Evolutionary conservation across 305 asterid genomes (phyloP).

Genomic region (Fraxinus dipetala): DNA sequence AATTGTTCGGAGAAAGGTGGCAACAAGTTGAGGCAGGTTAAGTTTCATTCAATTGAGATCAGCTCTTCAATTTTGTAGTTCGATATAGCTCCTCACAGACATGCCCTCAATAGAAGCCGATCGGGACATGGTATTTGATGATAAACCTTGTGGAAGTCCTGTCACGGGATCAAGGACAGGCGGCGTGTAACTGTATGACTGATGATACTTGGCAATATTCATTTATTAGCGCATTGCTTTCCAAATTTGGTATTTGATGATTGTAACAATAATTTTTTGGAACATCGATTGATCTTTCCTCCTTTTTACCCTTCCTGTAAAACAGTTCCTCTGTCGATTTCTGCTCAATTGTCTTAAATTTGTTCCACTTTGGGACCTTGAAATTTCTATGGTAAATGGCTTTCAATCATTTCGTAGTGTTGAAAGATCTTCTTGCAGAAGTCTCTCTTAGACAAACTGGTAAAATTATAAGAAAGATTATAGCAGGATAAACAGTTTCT

Average conservation of each 20-base stretch:
- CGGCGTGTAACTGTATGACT: constrained; percentile 21
- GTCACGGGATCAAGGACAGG: constrained; percentile 15
- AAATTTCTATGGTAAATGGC: background rate
- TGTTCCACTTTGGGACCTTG: background rate
- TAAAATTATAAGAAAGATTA: background rate
- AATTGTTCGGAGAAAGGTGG: constrained; percentile 72
- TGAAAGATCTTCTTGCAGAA: background rate
- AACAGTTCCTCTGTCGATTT: background rate
- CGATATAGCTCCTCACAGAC: constrained; percentile 18
- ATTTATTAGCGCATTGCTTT: constrained; percentile 21
- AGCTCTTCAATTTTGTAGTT: constrained; percentile 53
- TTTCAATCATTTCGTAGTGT: background rate
- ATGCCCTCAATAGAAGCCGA: constrained; percentile 23
- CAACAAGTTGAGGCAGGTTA: constrained; percentile 38
- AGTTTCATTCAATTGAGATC: constrained; percentile 6
- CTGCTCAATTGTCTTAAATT: background rate
- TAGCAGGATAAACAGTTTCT: background rate
- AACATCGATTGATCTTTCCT: background rate
- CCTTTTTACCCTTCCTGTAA: background rate
- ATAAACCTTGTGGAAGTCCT: background rate
- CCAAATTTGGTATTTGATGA: constrained; percentile 22
- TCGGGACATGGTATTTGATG: background rate
- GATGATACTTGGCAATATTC: constrained; percentile 18
- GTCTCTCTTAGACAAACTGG: background rate
- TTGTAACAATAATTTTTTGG: constrained; percentile 25